phyloP scores from a whole-genome alignment of 176 grass and related monocot genomes.

The Oryza rufipogon region DNA sequence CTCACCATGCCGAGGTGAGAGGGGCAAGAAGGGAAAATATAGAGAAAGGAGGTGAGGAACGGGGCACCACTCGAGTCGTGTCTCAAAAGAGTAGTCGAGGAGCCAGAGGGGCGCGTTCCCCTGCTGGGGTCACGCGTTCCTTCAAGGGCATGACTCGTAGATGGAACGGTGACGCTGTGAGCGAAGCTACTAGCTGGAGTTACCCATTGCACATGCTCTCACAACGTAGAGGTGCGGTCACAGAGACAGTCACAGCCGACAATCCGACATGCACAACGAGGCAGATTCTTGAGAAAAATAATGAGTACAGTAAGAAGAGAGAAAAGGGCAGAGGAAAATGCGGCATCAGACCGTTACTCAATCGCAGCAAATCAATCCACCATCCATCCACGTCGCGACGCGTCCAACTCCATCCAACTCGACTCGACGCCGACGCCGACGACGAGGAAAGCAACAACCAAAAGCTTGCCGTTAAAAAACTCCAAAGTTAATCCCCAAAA shows the following conservation, averaged over 20 bases:
- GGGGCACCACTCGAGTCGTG: too few species aligned
- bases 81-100: too few species aligned
- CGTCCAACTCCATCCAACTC: background rate
- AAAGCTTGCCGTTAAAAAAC: conserved; percentile 39
- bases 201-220: too few species aligned
- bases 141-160: too few species aligned
- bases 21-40: too few species aligned
- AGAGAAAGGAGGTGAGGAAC: too few species aligned
- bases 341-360: background rate
- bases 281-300: background rate
- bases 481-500: background rate
- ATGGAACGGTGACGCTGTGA: too few species aligned
- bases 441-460: conserved; percentile 18
- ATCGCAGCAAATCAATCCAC: conserved; percentile 14
- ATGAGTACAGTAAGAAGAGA: background rate
- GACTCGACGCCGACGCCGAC: conserved; percentile 19
- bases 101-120: too few species aligned
- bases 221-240: background rate
- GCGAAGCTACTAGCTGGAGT: too few species aligned
- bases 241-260: background rate
- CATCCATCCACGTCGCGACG: background rate
- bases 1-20: too few species aligned
- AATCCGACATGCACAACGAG: background rate
- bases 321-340: background rate
- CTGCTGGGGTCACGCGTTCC: too few species aligned